Percentiles rank a stretch among this genome's conserved stretches.
Conservation (phyloP, 768 basidiomycete species). For the Gelatoporia subvermispora region DNA sequence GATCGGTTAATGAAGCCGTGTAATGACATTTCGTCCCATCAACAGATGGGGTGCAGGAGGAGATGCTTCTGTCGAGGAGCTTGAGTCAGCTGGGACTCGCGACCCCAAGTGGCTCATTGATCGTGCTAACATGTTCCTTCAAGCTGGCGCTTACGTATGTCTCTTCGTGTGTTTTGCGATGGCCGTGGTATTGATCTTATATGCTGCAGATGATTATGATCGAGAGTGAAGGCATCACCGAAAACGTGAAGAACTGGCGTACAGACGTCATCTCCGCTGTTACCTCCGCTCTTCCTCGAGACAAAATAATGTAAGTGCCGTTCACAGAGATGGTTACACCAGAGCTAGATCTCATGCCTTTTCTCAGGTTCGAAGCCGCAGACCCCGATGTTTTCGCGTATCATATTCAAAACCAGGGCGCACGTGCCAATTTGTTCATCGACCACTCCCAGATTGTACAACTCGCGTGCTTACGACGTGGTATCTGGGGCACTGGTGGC, state of each 20-base stretch:
- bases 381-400: slow-evolving; percentile 41
- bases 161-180: neutral
- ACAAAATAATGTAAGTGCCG: slow-evolving; percentile 34
- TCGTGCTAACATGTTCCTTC: slow-evolving; percentile 33
- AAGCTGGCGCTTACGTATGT: slow-evolving; percentile 33
- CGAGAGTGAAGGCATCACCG: slow-evolving; percentile 43
- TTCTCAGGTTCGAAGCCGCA: slow-evolving; percentile 36
- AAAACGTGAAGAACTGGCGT: slow-evolving; percentile 38
- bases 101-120: slow-evolving; percentile 38
- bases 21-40: neutral
- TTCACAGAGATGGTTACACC: neutral
- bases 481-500: slow-evolving; percentile 41
- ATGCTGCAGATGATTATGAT: slow-evolving; percentile 37
- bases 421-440: slow-evolving; percentile 38
- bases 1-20: neutral
- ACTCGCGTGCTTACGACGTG: slow-evolving; percentile 37
- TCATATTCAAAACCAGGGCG: slow-evolving; percentile 41
- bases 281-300: slow-evolving; percentile 33
- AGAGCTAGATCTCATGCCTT: neutral
- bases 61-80: slow-evolving; percentile 33
- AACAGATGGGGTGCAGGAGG: slow-evolving; percentile 40
- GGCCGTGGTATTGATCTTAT: neutral
- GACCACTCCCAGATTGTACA: slow-evolving; percentile 43
- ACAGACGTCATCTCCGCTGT: slow-evolving; percentile 41
- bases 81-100: slow-evolving; percentile 35